Base-by-base conservation (phyloP, 2,329 filamentous ascomycete species). In the Salinomyces thailandicus region DNA sequence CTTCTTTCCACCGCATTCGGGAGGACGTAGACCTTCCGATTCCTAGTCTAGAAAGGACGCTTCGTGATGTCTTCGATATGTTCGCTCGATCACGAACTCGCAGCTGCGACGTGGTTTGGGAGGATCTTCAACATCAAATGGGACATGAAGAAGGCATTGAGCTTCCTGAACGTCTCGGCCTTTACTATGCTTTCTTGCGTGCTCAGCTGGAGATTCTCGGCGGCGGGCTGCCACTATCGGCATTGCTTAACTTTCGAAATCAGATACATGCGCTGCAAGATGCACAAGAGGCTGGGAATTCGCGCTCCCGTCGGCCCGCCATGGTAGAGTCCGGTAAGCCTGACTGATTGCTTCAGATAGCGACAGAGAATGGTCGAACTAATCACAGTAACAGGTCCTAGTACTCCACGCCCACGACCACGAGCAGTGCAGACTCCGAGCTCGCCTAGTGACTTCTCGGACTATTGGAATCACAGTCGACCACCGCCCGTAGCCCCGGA, bases 21-120 rank as follows among this genome's bases (percentile, higher is more conserved):
- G 50, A 59, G 11, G 71, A 76, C 46, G 47, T 75, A 17, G 61
- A 63, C 19, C 50, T 72, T 30, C 61, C 68, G 17, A 61, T 65
- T 18, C 56, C 59, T 4, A 74, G 68, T 46, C 53, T 75, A 32
- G 55, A 61, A 16, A 63, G 64, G 45, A 75, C 72, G 1, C 58
- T 74, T 13, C 60, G 68, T 29, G 67, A 71, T 46, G 61, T 73
- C 22, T 60, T 65, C 39, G 55, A 59, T 6, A 62, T 66, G 46
- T 62, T 72, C 33, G 63, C 59, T 27, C 51, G 64, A 57, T 48
- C 54, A 14, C 55, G 41, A 48, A 51, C 49, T 29, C 55, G 60
- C 27, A 51, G 61, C 18, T 71, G 71, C 47, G 59, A 62, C 38
- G 57, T 62, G 18, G 64, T 68, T 18, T 78, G 73, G 73, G 54